A percentile compares a stretch with the other conserved stretches of the same genome.
These are phyloP conservation scores for Purshia tridentata DNA, from an alignment of 306 rosid species.

Conservation along the genomic window DNA sequence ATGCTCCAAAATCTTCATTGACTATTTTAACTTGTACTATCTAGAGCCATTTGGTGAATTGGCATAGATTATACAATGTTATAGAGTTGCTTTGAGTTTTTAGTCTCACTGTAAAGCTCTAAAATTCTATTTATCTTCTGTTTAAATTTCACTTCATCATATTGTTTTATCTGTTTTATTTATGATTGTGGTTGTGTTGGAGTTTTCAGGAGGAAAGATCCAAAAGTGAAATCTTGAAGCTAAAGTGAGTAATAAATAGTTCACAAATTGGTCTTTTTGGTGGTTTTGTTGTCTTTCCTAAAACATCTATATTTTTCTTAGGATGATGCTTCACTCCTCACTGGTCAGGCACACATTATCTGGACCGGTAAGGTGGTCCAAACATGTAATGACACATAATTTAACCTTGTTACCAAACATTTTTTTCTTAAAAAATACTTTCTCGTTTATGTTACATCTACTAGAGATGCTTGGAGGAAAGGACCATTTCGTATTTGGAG, in stretches of 20 bases:
- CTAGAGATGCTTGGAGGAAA: background rate
- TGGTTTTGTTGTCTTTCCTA: background rate
- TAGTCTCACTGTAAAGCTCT: background rate
- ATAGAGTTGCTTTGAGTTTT: background rate
- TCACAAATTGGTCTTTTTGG: background rate
- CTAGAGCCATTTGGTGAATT: background rate
- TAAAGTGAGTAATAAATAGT: constrained; percentile 53
- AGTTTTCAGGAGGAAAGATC: constrained; percentile 56
- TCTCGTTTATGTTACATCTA: background rate
- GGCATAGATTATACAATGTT: background rate
- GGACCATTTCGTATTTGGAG: background rate
- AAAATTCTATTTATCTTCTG: background rate
- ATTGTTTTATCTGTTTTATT: constrained; percentile 3
- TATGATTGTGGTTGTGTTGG: constrained; percentile 30
- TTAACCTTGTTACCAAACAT: background rate
- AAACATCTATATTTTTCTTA: background rate
- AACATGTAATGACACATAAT: constrained; percentile 6
- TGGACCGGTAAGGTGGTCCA: background rate
- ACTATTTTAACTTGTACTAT: background rate
- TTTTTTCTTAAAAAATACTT: background rate
- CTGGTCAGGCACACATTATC: constrained; percentile 5
- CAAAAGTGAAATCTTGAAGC: constrained; percentile 33
- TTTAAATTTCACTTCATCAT: background rate
- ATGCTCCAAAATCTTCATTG: no score
- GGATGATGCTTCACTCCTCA: background rate